These are phyloP conservation scores for Botrytis pseudocinerea DNA, from an alignment of 2,329 filamentous ascomycete genomes.

Conservation along the genomic window DNA sequence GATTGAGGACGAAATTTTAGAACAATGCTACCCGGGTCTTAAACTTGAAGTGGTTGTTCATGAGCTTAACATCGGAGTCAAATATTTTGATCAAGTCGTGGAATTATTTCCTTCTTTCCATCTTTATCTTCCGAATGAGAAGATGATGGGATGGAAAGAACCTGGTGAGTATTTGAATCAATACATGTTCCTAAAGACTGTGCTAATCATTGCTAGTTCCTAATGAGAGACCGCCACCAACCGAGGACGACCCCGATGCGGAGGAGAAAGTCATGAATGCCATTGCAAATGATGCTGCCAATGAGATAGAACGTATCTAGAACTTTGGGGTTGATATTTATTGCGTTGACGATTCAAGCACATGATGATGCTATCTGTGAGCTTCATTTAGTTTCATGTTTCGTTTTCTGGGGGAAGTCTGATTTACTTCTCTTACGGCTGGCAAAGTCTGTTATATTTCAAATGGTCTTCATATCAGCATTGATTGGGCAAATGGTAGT, in stretches of 20 bases:
- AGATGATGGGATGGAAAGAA: slow-evolving; percentile 67
- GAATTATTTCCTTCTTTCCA: slow-evolving; percentile 63
- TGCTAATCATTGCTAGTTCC: slow-evolving; percentile 30
- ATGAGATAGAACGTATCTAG: slow-evolving; percentile 6
- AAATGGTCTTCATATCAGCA: not conserved
- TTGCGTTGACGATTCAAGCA: not conserved
- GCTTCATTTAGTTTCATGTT: not conserved
- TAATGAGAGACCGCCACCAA: slow-evolving; percentile 37
- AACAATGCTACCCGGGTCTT: slow-evolving; percentile 63
- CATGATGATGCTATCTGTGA: not conserved
- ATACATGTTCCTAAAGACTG: not conserved
- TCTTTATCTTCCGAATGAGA: slow-evolving; percentile 64
- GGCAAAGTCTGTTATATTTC: not conserved
- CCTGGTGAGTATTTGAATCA: slow-evolving; percentile 43
- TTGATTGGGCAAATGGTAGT: not conserved
- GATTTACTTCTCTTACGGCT: not conserved
- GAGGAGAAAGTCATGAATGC: slow-evolving; percentile 34
- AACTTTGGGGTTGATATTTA: not conserved
- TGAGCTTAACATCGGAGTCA: slow-evolving; percentile 59
- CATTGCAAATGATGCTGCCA: slow-evolving; percentile 24
- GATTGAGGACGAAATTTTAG: slow-evolving; percentile 63
- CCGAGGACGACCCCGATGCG: slow-evolving; percentile 37
- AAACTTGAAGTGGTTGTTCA: slow-evolving; percentile 59
- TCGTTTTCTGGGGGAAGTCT: not conserved
- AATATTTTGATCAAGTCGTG: slow-evolving; percentile 62